Evolutionary conservation across 148 eudicot genomes (phyloP), one percentile per base, ranked within the genome.

Genomic region (Amaranthus hypochondriacus): DNA sequence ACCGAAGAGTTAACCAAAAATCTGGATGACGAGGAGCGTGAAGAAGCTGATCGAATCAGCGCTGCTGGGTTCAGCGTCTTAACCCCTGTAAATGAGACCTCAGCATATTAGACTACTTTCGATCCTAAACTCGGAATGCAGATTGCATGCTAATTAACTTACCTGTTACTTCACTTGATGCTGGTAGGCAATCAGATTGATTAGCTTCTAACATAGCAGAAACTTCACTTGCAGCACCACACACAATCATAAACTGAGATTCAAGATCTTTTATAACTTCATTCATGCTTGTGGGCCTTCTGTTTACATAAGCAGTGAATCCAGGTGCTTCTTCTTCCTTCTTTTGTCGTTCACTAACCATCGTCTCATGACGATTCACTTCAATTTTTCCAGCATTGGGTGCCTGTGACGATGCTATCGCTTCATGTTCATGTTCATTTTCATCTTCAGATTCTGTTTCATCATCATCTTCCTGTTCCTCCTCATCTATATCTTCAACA

Each of bases 181-280:
- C 72, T 59, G 90, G 75, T 48, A 85, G 64, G 77, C 93, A 87
- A 72, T 83, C 92, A 77, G 98, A 87, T 75, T 84, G 82, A 72
- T 84, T 84, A 66, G 93, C 90, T 81, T 94, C 93, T 70, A 94
- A 80, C 81, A 88, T 81, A 54, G 84, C 77, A 14, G 98, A 89
- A 10, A 94, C 84, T 78, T 88, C 90, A 62, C 73, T 79, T 4
- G 93, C 96, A 13, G 93, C 82, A 73, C 79, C 75, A 78, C 90
- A 91, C 76, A 92, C 80, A 48, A 83, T 84, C 75, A 21, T 77
- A 75, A 94, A 94, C 74, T 92, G 98, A 57, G 83, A 82, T 70
- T 94, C 98, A 7, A 94, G 90, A 80, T 91, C 98, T 87, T 87
- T 94, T 43, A 91, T 83, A 79, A 94, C 97, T 77, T 94, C 97